phyloP scores from a whole-genome alignment of 1,284 basidiomycete species.

The Heliocybe sulcata region DNA sequence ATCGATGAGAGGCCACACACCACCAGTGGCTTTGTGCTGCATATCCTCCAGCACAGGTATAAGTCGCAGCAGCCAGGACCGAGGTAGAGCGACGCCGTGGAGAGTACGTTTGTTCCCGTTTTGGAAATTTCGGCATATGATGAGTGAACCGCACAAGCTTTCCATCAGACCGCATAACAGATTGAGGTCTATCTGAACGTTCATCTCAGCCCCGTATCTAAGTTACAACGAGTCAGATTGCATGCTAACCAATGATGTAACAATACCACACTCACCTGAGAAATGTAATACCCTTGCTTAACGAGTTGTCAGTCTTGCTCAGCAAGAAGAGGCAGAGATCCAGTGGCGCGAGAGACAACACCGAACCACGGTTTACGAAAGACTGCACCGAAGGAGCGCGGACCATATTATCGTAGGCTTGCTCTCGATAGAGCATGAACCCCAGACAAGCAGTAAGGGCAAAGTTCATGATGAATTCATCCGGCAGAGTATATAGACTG shows the following conservation, averaged over 20 bases:
- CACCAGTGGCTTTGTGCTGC: background rate
- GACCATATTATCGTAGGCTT: background rate
- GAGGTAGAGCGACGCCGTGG: constrained; percentile 9
- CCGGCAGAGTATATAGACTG: background rate
- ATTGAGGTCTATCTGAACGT: constrained; percentile 8
- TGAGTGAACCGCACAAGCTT: constrained; percentile 7
- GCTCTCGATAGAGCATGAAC: background rate
- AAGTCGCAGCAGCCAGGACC: constrained; percentile 4
- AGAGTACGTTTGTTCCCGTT: background rate
- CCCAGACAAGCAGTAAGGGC: background rate
- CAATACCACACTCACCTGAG: background rate
- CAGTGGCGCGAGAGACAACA: background rate
- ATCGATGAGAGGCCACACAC: background rate
- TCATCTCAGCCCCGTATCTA: constrained; percentile 4
- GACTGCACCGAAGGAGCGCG: background rate
- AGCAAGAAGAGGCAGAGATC: constrained; percentile 5
- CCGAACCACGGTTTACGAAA: background rate
- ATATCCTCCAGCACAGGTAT: background rate
- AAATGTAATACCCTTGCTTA: background rate
- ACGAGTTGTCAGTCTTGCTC: background rate
- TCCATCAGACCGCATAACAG: constrained; percentile 10
- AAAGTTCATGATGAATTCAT: background rate
- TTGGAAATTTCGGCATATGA: constrained; percentile 5
- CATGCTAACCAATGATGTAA: background rate
- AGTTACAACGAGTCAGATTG: background rate